phyloP scores from a whole-genome alignment of 139 green algal genomes.

The Edaphochlamys debaryana region DNA sequence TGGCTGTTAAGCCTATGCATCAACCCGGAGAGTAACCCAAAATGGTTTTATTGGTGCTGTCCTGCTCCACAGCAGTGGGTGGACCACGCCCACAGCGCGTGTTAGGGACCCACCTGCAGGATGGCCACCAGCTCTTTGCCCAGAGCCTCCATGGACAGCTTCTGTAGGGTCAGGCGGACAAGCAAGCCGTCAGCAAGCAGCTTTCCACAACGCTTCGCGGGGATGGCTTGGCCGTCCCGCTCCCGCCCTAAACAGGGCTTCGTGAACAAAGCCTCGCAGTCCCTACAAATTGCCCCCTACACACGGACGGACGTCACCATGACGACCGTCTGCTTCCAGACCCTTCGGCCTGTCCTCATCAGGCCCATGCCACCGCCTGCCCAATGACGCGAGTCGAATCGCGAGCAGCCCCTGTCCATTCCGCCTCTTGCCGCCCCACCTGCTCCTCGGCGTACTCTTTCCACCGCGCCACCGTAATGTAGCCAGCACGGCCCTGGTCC shows the following conservation, averaged over 20 bases:
- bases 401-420: neutral
- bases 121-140: constrained; percentile 15
- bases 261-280: neutral
- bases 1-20: too few relatives aligned
- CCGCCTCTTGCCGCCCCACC: neutral
- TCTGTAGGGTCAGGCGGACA: neutral
- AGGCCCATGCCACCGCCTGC: neutral
- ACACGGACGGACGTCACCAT: neutral
- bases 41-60: too few relatives aligned
- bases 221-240: neutral
- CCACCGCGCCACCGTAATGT: neutral
- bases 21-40: too few relatives aligned
- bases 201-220: neutral
- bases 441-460: neutral
- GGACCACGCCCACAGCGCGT: too few relatives aligned
- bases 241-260: neutral
- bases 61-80: too few relatives aligned
- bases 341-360: too few relatives aligned
- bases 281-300: neutral
- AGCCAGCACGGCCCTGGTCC: neutral
- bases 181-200: neutral
- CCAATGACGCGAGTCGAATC: too few relatives aligned
- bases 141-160: constrained; percentile 2
- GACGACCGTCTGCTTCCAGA: neutral
- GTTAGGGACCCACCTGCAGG: constrained; percentile 1